A percentile compares a stretch with the other conserved stretches of the same genome.
Evolutionary conservation across 1,284 basidiomycete genomes (phyloP).

Genomic region (Rhodotorula sp.): DNA sequence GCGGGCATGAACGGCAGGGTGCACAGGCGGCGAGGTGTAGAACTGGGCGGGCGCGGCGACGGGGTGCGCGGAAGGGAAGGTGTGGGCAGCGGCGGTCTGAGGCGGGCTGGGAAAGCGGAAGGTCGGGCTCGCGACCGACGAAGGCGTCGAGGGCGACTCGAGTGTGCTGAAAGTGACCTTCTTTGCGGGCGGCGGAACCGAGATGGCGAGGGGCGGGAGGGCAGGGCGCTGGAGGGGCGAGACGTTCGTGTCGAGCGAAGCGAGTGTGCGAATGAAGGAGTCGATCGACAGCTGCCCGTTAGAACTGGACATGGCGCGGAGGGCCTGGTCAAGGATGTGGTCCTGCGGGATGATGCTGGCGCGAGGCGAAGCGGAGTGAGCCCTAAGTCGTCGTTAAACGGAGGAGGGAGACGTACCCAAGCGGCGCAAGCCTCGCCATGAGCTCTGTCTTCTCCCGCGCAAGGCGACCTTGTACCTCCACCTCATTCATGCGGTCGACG

Average conservation of each 20-base stretch:
- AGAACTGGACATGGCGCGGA: constrained; percentile 10
- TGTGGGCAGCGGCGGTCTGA: neutral
- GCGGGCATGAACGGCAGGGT: neutral
- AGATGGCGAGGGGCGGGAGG: constrained; percentile 7
- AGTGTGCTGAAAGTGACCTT: constrained; percentile 25
- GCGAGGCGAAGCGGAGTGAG: neutral
- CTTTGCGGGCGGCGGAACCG: constrained; percentile 8
- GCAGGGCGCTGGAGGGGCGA: constrained; percentile 6
- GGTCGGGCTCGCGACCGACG: constrained; percentile 7
- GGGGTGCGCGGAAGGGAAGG: neutral
- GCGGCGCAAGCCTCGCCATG: constrained; percentile 23
- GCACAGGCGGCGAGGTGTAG: neutral
- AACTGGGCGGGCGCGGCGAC: neutral
- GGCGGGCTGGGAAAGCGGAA: constrained; percentile 10
- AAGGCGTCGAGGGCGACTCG: constrained; percentile 36
- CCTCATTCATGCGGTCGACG: constrained; percentile 21
- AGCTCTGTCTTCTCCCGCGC: constrained; percentile 24
- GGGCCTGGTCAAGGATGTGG: constrained; percentile 29
- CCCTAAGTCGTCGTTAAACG: too few species aligned
- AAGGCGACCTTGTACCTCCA: constrained; percentile 17
- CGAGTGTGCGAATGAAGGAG: constrained; percentile 29
- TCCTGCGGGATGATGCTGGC: constrained; percentile 27
- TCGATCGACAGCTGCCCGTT: constrained; percentile 29
- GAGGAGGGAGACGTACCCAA: constrained; percentile 28
- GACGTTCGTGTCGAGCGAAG: constrained; percentile 20